Evolutionary conservation across 2,329 filamentous ascomycete genomes (phyloP), one percentile per base, ranked within the genome.

Genomic region (Colletotrichum graminicola): DNA sequence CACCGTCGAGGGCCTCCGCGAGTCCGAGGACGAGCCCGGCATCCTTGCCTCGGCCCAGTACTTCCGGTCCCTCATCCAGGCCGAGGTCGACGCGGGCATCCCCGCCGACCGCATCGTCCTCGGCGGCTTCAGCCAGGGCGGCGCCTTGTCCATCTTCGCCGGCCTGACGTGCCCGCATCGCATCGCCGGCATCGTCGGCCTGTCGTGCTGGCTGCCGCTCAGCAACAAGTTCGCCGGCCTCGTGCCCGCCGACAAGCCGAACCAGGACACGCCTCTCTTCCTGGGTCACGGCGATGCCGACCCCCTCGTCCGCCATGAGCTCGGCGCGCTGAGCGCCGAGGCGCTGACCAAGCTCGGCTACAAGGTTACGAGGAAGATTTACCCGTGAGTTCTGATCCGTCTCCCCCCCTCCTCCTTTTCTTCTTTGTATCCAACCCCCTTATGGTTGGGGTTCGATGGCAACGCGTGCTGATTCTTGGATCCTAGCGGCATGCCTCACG

Each of bases 251-350:
- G 54, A 57, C 23, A 66, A 67, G 71, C 84, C 87, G 66, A 94
- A 94, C 80, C 88, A 90, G 80, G 85, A 92, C 51, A 97, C 94
- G 1, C 93, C 93, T 1, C 90, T 98, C 73, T 93, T 96, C 81
- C 92, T 98, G 91, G 94, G 89, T 16, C 96, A 98, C 76, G 96
- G 96, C n/a, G 88, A 91, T 73, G 83, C 82, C 0, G 95, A 99
- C 80, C 87, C 87, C 18, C 84, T 97, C 3, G 93, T 98, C 11
- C 87, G 86, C 75, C 88, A 90, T 54, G 83, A 87, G 67, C 92
- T 93, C 81, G 95, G 93, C 18, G 82, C 89, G 79, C 80, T 85
- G 81, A 94, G 93, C 32, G 89, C 88, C 3, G 86, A 93, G 51
- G 79, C 87, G 70, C 82, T 98, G 62, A 91, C 89, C 80, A 87